These are phyloP conservation scores for Debaryomycetaceae sp. DNA, from an alignment of 1,139 yeast species.

Conservation along the genomic window DNA sequence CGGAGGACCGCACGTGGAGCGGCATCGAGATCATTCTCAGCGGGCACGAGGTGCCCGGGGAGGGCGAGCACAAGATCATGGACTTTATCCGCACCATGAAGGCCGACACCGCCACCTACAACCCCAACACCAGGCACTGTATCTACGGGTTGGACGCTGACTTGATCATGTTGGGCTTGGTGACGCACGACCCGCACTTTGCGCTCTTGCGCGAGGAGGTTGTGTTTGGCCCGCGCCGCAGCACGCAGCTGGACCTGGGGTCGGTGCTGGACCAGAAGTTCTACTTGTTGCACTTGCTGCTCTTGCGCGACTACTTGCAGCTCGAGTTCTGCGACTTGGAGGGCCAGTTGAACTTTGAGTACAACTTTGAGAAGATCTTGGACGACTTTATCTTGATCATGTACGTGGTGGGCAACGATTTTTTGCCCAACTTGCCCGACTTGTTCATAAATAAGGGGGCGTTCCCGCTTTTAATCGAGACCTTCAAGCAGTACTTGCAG, in stretches of 20 bases:
- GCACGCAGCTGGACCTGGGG: slow-evolving; percentile 37
- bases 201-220: slow-evolving; percentile 95
- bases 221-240: slow-evolving; percentile 64
- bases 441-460: slow-evolving; percentile 93
- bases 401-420: slow-evolving; percentile 97
- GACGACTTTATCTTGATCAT: slow-evolving; percentile 91
- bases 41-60: slow-evolving; percentile 99
- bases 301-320: slow-evolving; percentile 86
- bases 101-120: slow-evolving; percentile 65
- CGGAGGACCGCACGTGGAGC: slow-evolving; percentile 91
- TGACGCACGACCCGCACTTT: slow-evolving; percentile 95
- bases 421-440: slow-evolving; percentile 96
- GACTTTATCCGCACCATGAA: slow-evolving; percentile 83
- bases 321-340: slow-evolving; percentile 75
- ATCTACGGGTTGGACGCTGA: slow-evolving; percentile 98
- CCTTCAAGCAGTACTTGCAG: slow-evolving; percentile 77
- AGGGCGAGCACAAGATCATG: slow-evolving; percentile 99
- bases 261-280: slow-evolving; percentile 78
- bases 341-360: slow-evolving; percentile 61
- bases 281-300: slow-evolving; percentile 74
- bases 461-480: slow-evolving; percentile 79
- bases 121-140: slow-evolving; percentile 89
- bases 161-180: slow-evolving; percentile 92
- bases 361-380: slow-evolving; percentile 80
- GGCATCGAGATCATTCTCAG: slow-evolving; percentile 77